These are phyloP conservation scores for Dichomitus squalens DNA, from an alignment of 1,284 basidiomycete genomes.

Conservation along the genomic window DNA sequence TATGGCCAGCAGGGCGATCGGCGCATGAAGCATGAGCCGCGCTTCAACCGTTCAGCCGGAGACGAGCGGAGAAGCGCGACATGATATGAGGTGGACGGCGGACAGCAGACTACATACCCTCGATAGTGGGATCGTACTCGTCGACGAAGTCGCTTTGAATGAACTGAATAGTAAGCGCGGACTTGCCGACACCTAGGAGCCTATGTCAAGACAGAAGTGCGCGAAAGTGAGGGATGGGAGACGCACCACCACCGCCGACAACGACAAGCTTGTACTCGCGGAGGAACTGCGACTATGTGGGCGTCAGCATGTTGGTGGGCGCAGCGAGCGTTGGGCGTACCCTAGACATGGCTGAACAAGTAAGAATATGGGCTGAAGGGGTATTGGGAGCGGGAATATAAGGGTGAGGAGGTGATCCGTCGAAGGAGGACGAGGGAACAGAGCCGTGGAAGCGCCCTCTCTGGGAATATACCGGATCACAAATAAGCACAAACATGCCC, in stretches of 20 bases:
- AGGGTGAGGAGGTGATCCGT: slow-evolving; percentile 26
- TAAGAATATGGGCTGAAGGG: slow-evolving; percentile 10
- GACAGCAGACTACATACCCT: slow-evolving; percentile 53
- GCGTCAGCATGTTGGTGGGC: not conserved
- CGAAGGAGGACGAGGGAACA: slow-evolving; percentile 21
- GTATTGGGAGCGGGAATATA: slow-evolving; percentile 18
- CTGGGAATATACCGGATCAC: slow-evolving; percentile 8
- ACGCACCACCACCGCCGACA: slow-evolving; percentile 94
- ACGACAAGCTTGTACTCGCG: slow-evolving; percentile 97
- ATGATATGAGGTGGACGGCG: not conserved
- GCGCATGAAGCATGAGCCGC: not conserved
- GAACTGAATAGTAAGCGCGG: slow-evolving; percentile 96
- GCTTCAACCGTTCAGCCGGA: not conserved
- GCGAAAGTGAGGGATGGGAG: not conserved
- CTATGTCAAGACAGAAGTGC: slow-evolving; percentile 1
- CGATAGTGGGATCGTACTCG: slow-evolving; percentile 98
- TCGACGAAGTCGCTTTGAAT: slow-evolving; percentile 98
- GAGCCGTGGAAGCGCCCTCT: slow-evolving; percentile 22
- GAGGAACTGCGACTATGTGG: slow-evolving; percentile 79
- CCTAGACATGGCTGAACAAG: slow-evolving; percentile 33
- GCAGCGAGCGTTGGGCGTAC: slow-evolving; percentile 17
- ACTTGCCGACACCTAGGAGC: slow-evolving; percentile 90
- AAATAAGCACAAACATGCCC: slow-evolving; percentile 18
- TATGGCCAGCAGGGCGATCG: not conserved
- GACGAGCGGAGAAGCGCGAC: not conserved